Evolutionary conservation across 2,329 filamentous ascomycete genomes (phyloP).

Genomic region (Monosporascus sp.): DNA sequence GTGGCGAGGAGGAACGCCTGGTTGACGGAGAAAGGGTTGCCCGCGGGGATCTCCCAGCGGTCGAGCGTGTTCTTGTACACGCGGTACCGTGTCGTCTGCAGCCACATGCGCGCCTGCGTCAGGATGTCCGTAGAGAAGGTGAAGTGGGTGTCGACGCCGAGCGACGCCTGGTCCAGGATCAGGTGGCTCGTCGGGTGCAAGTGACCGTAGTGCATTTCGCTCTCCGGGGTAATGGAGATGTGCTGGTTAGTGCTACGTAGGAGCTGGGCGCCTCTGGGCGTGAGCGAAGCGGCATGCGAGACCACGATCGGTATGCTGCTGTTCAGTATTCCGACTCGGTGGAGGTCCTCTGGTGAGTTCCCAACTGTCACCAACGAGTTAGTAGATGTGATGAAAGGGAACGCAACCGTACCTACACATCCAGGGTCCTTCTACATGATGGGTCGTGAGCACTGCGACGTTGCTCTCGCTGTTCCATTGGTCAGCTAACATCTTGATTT

Average conservation of each 20-base stretch:
- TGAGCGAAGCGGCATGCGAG: constrained; percentile 43
- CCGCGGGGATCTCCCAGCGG: constrained; percentile 35
- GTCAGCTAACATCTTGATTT: too few relatives aligned
- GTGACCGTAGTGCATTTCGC: constrained; percentile 55
- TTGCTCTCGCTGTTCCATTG: too few relatives aligned
- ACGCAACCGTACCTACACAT: constrained; percentile 19
- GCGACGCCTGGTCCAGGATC: constrained; percentile 43
- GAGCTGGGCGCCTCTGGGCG: constrained; percentile 30
- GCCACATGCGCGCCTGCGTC: constrained; percentile 49
- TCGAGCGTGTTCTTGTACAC: constrained; percentile 34
- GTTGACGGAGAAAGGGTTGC: constrained; percentile 45
- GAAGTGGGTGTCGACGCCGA: constrained; percentile 51
- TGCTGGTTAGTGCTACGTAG: constrained; percentile 45
- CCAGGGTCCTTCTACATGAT: constrained; percentile 32
- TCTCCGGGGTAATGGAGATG: constrained; percentile 53
- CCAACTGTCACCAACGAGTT: constrained; percentile 8
- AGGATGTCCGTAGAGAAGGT: constrained; percentile 46
- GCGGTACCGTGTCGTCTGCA: constrained; percentile 38
- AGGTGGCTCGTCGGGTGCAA: constrained; percentile 36
- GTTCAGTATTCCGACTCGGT: constrained; percentile 34
- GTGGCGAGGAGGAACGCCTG: constrained; percentile 54
- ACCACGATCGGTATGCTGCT: constrained; percentile 43
- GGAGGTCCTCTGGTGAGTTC: constrained; percentile 34
- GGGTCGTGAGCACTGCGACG: too few relatives aligned
- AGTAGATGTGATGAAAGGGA: background rate